Evolutionary conservation across 768 basidiomycete species (phyloP).

Genomic region (Phylloporus sp.): DNA sequence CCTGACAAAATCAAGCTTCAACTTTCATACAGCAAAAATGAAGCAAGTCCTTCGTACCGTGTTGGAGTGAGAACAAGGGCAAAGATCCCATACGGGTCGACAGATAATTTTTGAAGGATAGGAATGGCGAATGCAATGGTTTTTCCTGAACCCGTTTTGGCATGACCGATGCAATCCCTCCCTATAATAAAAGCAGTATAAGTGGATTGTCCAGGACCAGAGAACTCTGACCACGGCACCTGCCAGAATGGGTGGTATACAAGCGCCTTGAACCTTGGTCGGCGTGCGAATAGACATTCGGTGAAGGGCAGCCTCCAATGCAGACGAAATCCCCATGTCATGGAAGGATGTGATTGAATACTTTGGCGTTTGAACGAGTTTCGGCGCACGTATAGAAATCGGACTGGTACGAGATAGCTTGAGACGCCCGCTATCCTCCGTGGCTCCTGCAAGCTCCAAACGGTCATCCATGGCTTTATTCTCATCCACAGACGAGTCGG

Average conservation of each 20-base stretch:
- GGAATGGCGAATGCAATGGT: conserved; percentile 96
- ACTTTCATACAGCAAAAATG: neutral
- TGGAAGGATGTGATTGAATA: conserved; percentile 39
- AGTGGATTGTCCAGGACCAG: neutral
- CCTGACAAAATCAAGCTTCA: conserved; percentile 36
- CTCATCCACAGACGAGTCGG: conserved; percentile 5
- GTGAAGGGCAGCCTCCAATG: conserved; percentile 59
- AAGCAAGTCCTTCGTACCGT: conserved; percentile 46
- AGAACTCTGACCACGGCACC: conserved; percentile 37
- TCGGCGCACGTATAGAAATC: conserved; percentile 7
- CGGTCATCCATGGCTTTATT: neutral
- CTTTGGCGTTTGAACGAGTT: conserved; percentile 4
- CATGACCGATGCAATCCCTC: conserved; percentile 94
- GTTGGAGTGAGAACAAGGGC: conserved; percentile 93
- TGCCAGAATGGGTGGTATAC: conserved; percentile 80
- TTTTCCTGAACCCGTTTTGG: conserved; percentile 97
- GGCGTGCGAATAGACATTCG: conserved; percentile 83
- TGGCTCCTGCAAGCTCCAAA: neutral
- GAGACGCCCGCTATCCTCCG: conserved; percentile 17
- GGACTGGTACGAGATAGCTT: conserved; percentile 20
- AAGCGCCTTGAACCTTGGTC: conserved; percentile 85
- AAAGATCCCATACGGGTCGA: conserved; percentile 93
- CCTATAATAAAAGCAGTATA: conserved; percentile 43
- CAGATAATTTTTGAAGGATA: conserved; percentile 81
- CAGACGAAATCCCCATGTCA: conserved; percentile 53